phyloP scores from a whole-genome alignment of 129 eudicot genomes.

The Helichrysum umbraculigerum region DNA sequence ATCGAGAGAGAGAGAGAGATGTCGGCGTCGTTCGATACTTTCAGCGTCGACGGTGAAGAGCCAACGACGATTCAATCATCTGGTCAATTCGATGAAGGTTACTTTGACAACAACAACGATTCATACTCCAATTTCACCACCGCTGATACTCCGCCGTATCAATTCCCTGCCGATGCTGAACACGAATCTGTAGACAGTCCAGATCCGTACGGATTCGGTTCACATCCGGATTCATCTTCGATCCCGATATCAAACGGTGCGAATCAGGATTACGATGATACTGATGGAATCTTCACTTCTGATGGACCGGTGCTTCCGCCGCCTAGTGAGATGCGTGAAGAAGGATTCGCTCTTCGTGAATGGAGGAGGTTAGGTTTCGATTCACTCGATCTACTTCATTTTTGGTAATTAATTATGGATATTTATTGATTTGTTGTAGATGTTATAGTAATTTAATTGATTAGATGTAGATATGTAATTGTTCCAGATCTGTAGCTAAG shows the following conservation, averaged over 20 bases:
- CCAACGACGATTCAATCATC: slow-evolving; percentile 38
- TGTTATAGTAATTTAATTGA: not conserved
- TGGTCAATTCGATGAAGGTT: slow-evolving; percentile 54
- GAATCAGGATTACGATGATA: slow-evolving; percentile 51
- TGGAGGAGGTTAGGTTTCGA: slow-evolving; percentile 72
- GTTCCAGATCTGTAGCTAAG: slow-evolving; percentile 15
- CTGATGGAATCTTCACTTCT: slow-evolving; percentile 68
- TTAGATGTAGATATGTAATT: not conserved
- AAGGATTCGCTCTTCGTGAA: slow-evolving; percentile 90
- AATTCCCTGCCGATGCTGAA: slow-evolving; percentile 35
- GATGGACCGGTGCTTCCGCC: slow-evolving; percentile 97
- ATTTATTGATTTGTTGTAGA: slow-evolving; percentile 8
- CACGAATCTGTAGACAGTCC: slow-evolving; percentile 52
- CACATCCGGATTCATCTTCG: slow-evolving; percentile 38
- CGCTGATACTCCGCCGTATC: slow-evolving; percentile 43
- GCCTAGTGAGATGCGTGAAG: slow-evolving; percentile 78
- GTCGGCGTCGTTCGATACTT: slow-evolving; percentile 60
- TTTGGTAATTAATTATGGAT: not conserved
- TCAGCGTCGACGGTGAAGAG: slow-evolving; percentile 70
- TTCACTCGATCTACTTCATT: slow-evolving; percentile 15
- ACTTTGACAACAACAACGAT: slow-evolving; percentile 35
- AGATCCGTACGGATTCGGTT: slow-evolving; percentile 64
- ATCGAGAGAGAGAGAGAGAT: slow-evolving; percentile 33
- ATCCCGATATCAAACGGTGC: slow-evolving; percentile 74
- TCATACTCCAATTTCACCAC: slow-evolving; percentile 47